Percentiles rank a stretch among this genome's conserved stretches.
Evolutionary conservation across 495 filamentous ascomycete genomes (phyloP).

Genomic region (Oidiodendron maius): DNA sequence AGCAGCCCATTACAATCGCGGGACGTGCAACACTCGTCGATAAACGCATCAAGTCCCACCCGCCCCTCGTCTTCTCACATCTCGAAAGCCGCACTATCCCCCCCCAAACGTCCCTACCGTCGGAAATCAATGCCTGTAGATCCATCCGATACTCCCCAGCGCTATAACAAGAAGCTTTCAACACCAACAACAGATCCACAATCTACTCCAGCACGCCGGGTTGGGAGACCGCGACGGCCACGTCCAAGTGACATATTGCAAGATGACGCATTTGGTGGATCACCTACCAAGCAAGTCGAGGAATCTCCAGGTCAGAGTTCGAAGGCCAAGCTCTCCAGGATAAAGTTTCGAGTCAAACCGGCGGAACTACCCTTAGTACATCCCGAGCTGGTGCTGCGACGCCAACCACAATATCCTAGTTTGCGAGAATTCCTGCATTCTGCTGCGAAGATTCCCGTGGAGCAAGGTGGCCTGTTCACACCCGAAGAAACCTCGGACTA

Average conservation of each 20-base stretch:
- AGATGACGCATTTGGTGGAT: constrained; percentile 7
- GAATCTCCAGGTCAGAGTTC: constrained; percentile 24
- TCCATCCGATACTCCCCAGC: constrained; percentile 7
- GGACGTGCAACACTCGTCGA: constrained; percentile 6
- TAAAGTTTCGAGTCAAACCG: constrained; percentile 35
- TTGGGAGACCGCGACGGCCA: constrained; percentile 9
- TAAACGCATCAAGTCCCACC: constrained; percentile 15
- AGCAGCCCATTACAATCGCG: constrained; percentile 21
- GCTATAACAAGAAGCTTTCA: constrained; percentile 12
- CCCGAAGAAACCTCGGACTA: constrained; percentile 49
- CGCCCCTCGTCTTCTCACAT: constrained; percentile 17
- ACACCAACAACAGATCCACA: constrained; percentile 10
- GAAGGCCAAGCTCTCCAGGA: constrained; percentile 23
- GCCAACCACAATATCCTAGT: constrained; percentile 36
- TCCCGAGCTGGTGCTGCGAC: constrained; percentile 41
- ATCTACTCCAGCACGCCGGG: constrained; percentile 5
- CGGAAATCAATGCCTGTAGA: constrained; percentile 19
- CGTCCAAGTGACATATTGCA: constrained; percentile 2
- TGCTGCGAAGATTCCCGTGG: constrained; percentile 36
- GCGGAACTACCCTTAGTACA: constrained; percentile 46
- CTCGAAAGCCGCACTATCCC: constrained; percentile 9
- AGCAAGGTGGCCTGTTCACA: constrained; percentile 41
- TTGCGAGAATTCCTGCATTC: constrained; percentile 47
- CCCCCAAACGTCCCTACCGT: constrained; percentile 17
- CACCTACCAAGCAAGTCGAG: constrained; percentile 5